Evolutionary conservation across 2,329 filamentous ascomycete genomes (phyloP).

Genomic region (Aphanoascus verrucosus): DNA sequence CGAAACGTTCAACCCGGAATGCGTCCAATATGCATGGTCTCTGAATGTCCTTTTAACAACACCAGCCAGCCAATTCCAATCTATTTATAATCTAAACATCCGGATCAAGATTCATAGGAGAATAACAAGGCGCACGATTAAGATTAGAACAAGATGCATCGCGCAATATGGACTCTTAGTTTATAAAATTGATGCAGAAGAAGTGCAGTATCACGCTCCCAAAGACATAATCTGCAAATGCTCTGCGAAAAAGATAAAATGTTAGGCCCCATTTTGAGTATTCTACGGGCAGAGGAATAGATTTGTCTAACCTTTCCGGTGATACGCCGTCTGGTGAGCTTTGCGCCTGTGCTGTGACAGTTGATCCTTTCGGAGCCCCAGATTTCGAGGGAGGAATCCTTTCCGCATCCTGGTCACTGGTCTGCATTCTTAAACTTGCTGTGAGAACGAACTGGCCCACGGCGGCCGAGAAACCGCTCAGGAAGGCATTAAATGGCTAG

Average conservation of each 20-base stretch:
- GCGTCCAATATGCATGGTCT: not conserved
- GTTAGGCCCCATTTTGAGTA: not conserved
- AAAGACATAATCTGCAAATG: slow-evolving; percentile 92
- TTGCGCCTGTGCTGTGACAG: slow-evolving; percentile 11
- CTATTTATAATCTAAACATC: not conserved
- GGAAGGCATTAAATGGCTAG: slow-evolving; percentile 96
- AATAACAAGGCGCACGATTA: not conserved
- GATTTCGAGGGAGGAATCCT: slow-evolving; percentile 29
- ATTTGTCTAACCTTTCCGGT: slow-evolving; percentile 31
- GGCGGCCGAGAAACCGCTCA: slow-evolving; percentile 85
- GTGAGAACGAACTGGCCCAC: slow-evolving; percentile 97
- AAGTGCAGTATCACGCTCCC: slow-evolving; percentile 94
- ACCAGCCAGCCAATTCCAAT: not conserved
- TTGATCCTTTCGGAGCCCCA: slow-evolving; percentile 17
- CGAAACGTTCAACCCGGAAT: not conserved
- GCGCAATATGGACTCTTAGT: slow-evolving; percentile 45
- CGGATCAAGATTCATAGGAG: not conserved
- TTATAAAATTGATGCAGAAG: slow-evolving; percentile 99
- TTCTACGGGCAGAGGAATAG: no score
- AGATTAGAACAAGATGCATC: slow-evolving; percentile 10
- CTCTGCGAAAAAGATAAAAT: slow-evolving; percentile 43
- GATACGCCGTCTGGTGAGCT: slow-evolving; percentile 19
- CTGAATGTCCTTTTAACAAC: not conserved
- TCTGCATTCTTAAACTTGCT: slow-evolving; percentile 82
- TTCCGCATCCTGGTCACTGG: slow-evolving; percentile 56